These are phyloP conservation scores for Jamesozyma hellenica DNA, from an alignment of 805 yeast genomes.

Conservation along the genomic window DNA sequence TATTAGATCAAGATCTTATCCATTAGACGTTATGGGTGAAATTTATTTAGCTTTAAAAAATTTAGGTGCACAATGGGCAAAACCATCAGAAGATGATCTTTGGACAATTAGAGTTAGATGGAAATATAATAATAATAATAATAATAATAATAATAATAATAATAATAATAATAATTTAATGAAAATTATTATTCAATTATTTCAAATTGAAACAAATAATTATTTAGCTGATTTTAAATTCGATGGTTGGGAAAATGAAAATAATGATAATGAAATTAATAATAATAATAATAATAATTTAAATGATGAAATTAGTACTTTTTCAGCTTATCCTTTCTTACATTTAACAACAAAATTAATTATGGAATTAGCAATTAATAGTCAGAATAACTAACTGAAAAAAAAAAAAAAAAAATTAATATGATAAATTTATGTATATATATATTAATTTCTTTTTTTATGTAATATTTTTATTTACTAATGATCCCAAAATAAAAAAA, in stretches of 20 bases:
- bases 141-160: slow-evolving; percentile 1
- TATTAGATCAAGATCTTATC: slow-evolving; percentile 89
- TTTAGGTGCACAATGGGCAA: slow-evolving; percentile 95
- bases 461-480: no score
- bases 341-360: slow-evolving; percentile 86
- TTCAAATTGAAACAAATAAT: slow-evolving; percentile 91
- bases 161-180: slow-evolving; percentile 58
- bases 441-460: no score
- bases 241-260: slow-evolving; percentile 78
- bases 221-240: slow-evolving; percentile 94
- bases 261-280: slow-evolving; percentile 28
- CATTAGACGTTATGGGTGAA: slow-evolving; percentile 97
- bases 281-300: slow-evolving; percentile 19
- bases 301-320: slow-evolving; percentile 42
- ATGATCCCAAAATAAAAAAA: no score
- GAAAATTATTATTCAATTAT: slow-evolving; percentile 95
- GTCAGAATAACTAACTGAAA: slow-evolving; percentile 1
- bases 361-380: slow-evolving; percentile 91
- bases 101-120: slow-evolving; percentile 96
- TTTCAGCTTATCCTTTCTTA: slow-evolving; percentile 89
- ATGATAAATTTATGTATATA: no score
- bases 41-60: slow-evolving; percentile 88
- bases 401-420: no score
- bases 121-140: slow-evolving; percentile 47
- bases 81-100: slow-evolving; percentile 85